Evolutionary conservation across 768 basidiomycete species (phyloP).

Genomic region (Chiua virens): DNA sequence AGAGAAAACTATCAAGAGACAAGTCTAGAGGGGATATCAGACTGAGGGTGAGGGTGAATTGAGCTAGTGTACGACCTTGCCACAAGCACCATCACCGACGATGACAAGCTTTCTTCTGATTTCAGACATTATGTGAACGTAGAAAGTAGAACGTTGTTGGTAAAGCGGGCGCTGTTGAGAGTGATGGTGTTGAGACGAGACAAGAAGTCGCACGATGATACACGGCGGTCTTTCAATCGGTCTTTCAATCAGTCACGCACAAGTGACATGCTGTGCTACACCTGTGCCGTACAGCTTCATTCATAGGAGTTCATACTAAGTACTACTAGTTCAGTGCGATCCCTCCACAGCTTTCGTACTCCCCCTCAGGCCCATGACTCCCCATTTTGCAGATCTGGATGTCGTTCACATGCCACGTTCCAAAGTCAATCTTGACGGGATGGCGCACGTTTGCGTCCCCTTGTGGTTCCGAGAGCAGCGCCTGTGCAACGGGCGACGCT

Average conservation of each 20-base stretch:
- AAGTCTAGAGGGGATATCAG: slow-evolving; percentile 56
- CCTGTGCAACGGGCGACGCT: slow-evolving; percentile 23
- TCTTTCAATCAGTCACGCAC: slow-evolving; percentile 28
- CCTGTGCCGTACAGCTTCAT: slow-evolving; percentile 27
- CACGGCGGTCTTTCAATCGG: slow-evolving; percentile 36
- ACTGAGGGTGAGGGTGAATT: slow-evolving; percentile 9
- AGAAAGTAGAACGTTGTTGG: slow-evolving; percentile 32
- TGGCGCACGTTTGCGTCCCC: slow-evolving; percentile 8
- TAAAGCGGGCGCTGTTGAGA: slow-evolving; percentile 36
- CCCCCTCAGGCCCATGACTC: slow-evolving; percentile 59
- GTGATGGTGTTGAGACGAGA: slow-evolving; percentile 39
- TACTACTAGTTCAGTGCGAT: background rate
- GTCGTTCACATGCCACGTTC: slow-evolving; percentile 52
- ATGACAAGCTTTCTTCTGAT: slow-evolving; percentile 99
- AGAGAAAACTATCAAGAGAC: slow-evolving; percentile 93
- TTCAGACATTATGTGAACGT: slow-evolving; percentile 76
- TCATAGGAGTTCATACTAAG: background rate
- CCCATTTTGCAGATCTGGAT: slow-evolving; percentile 74
- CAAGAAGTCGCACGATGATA: slow-evolving; percentile 39
- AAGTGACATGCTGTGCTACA: slow-evolving; percentile 25
- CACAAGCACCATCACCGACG: slow-evolving; percentile 97
- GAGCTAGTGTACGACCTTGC: slow-evolving; percentile 62
- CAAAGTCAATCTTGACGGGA: slow-evolving; percentile 45
- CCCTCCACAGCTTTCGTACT: slow-evolving; percentile 51
- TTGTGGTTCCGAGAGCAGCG: background rate